Conservation (phyloP, 2,329 filamentous ascomycete species). For the Neopestalotiopsis sp. region DNA sequence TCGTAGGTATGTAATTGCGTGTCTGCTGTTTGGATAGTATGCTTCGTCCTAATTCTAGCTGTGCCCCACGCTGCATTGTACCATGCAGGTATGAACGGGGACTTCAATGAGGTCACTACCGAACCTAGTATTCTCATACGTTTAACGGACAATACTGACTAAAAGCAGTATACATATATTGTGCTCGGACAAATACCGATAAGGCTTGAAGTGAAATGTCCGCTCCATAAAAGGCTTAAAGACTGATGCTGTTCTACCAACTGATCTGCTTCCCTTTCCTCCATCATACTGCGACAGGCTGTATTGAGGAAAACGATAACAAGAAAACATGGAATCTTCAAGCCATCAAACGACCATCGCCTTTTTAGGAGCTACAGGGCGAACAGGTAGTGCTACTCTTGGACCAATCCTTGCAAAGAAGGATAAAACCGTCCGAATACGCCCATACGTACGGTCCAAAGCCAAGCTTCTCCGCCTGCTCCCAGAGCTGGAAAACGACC, state of each 20-base stretch:
- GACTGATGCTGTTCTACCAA: background rate
- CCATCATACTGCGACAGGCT: background rate
- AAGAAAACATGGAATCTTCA: background rate
- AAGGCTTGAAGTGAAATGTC: background rate
- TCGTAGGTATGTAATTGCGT: too few species aligned
- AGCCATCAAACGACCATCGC: background rate
- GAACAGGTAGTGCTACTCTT: background rate
- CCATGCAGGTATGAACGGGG: background rate
- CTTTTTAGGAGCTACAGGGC: background rate
- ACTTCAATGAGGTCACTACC: background rate
- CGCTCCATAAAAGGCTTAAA: background rate
- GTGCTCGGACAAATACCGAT: background rate
- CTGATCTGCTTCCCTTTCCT: background rate
- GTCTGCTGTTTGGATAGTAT: background rate
- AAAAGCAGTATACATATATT: background rate
- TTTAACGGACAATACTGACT: background rate
- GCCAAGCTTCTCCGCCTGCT: background rate
- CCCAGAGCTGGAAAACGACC: background rate
- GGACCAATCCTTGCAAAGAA: background rate
- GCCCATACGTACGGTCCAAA: background rate
- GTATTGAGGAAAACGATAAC: background rate
- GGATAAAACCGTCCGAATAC: background rate
- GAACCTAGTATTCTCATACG: background rate
- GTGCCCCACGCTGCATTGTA: background rate
- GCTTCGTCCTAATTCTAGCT: background rate